Percentiles rank a stretch among this genome's conserved stretches.
phyloP scores from a whole-genome alignment of 805 yeast species.

The Saturnispora zaruensis region DNA sequence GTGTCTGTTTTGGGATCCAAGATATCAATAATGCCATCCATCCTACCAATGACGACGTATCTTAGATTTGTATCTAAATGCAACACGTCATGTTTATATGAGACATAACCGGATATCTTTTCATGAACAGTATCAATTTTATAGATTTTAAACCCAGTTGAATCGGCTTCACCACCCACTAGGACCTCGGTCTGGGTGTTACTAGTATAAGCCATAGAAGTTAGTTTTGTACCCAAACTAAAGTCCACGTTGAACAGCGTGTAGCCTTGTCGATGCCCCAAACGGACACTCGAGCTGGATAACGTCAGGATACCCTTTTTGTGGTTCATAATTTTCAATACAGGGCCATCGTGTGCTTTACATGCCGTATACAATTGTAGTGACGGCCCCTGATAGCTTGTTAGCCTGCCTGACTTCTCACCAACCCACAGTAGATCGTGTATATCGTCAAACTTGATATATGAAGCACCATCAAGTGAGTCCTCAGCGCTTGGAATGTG shows the following conservation, averaged over 20 bases:
- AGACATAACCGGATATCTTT: constrained; percentile 28
- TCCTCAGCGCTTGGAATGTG: constrained; percentile 13
- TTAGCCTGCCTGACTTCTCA: constrained; percentile 48
- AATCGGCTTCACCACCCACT: constrained; percentile 32
- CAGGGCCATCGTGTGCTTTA: constrained; percentile 41
- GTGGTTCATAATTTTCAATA: constrained; percentile 45
- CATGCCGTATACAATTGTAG: constrained; percentile 52
- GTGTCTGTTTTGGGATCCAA: constrained; percentile 46
- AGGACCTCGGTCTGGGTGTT: constrained; percentile 35
- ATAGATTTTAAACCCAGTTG: constrained; percentile 28
- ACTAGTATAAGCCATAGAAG: constrained; percentile 35
- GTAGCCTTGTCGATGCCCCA: constrained; percentile 52
- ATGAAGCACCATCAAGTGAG: constrained; percentile 20
- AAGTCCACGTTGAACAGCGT: constrained; percentile 28
- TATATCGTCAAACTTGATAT: constrained; percentile 53
- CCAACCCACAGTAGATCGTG: constrained; percentile 83
- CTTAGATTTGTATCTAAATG: constrained; percentile 44
- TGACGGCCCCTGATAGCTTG: constrained; percentile 37
- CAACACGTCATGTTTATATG: constrained; percentile 38
- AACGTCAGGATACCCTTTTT: constrained; percentile 52
- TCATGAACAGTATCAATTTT: constrained; percentile 37
- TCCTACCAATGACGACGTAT: constrained; percentile 48
- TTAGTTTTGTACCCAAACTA: constrained; percentile 27
- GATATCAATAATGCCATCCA: constrained; percentile 54
- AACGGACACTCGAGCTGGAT: constrained; percentile 41